A percentile compares a stretch with the other conserved stretches of the same genome.
Conservation (phyloP, 179 eudicot genomes). For the Patellifolia procumbens region DNA sequence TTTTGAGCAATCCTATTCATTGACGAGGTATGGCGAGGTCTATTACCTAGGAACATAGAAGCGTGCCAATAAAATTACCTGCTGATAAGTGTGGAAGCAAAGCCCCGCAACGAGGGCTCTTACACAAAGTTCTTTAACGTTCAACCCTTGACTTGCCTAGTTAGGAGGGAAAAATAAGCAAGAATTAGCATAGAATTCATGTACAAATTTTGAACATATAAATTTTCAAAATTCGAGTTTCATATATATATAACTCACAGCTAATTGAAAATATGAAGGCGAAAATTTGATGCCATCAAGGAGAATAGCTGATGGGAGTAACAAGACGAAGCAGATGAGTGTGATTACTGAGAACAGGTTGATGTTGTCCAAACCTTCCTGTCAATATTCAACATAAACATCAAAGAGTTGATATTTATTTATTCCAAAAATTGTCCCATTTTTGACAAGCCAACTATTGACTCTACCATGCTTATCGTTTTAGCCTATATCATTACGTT, state of each 20-base stretch:
- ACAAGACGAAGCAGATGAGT: conserved; percentile 61
- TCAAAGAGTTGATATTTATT: neutral
- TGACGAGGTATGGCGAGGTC: too few relatives aligned
- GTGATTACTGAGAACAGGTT: conserved; percentile 86
- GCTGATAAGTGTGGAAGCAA: conserved; percentile 90
- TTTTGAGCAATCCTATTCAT: too few relatives aligned
- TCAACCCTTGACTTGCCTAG: conserved; percentile 69
- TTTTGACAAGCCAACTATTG: too few relatives aligned
- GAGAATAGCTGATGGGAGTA: conserved; percentile 65
- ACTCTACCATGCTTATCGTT: too few relatives aligned
- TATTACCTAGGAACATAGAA: neutral
- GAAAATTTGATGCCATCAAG: conserved; percentile 79
- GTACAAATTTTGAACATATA: neutral
- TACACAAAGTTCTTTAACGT: conserved; percentile 56
- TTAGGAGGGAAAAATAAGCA: neutral
- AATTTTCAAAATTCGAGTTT: neutral
- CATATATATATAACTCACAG: conserved; percentile 51
- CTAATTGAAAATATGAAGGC: conserved; percentile 64
- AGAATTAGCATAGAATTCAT: neutral
- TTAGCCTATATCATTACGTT: too few relatives aligned
- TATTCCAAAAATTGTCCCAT: too few relatives aligned
- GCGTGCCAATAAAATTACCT: conserved; percentile 43
- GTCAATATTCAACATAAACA: conserved; percentile 25
- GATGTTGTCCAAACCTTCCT: conserved; percentile 88
- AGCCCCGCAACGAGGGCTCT: conserved; percentile 67